Percentiles rank a stretch among this genome's conserved stretches.
Evolutionary conservation across 2,329 filamentous ascomycete species (phyloP).

Genomic region (Sarocladiaceae sp.): DNA sequence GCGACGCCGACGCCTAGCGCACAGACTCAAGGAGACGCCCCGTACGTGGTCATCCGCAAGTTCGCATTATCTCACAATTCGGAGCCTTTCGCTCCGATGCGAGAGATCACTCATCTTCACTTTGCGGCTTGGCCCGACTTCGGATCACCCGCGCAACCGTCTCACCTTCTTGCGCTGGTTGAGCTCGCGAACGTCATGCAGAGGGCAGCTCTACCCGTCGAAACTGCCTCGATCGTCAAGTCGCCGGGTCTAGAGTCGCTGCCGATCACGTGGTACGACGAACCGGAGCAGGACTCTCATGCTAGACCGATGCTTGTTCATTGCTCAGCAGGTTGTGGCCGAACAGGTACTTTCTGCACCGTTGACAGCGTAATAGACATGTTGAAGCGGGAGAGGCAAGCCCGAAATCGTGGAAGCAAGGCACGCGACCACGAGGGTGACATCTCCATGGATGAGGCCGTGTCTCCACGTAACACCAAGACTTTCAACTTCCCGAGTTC

Average conservation of each 20-base stretch:
- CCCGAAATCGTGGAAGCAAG: conserved; percentile 20
- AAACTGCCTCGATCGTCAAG: conserved; percentile 33
- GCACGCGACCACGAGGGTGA: conserved; percentile 37
- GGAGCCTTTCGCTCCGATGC: conserved; percentile 78
- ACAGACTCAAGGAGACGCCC: conserved; percentile 46
- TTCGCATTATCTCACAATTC: conserved; percentile 75
- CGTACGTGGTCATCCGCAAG: conserved; percentile 79
- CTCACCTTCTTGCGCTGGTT: conserved; percentile 82
- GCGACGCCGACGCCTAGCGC: conserved; percentile 20
- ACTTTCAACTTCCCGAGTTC: conserved; percentile 19
- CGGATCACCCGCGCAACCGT: conserved; percentile 83
- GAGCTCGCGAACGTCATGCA: conserved; percentile 78
- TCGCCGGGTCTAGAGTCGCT: conserved; percentile 23
- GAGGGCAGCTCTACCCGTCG: conserved; percentile 48
- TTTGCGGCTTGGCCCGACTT: conserved; percentile 98
- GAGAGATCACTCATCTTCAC: conserved; percentile 91
- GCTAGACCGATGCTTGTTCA: conserved; percentile 81
- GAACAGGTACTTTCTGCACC: conserved; percentile 94
- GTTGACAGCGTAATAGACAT: conserved; percentile 96
- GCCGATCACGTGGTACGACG: conserved; percentile 47
- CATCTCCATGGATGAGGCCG: conserved; percentile 36
- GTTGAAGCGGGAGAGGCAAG: conserved; percentile 75
- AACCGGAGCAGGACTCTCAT: conserved; percentile 50
- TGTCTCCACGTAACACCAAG: conserved; percentile 23
- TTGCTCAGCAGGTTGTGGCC: conserved; percentile 92